Base-by-base conservation (phyloP, 164 flowering plant species). In the Berberis thunbergii region DNA sequence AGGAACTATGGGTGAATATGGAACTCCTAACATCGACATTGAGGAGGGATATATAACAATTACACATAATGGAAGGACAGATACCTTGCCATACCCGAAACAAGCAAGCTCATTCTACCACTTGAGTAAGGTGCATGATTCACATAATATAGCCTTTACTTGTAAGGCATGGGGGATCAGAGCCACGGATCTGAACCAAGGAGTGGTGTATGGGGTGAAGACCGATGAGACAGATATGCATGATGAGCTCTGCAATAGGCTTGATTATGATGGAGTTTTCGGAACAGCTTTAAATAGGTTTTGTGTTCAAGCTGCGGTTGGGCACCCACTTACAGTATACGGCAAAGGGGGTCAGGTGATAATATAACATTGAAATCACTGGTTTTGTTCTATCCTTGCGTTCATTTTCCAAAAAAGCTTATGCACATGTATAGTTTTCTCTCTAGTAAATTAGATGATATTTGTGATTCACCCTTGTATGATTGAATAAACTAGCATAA, bases 1-100 rank as follows among this genome's bases (percentile, higher is more conserved):
- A 45, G 97, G 97, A 63, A 93, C 98, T 2, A 93, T 93, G 98
- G 97, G 98, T 38, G 98, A 93, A 62, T 93, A 93, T 74, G 98
- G 98, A 59, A 93, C 98, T 49, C 98, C 98, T 42, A 93, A 93
- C 65, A 90, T 93, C 68, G 98, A 88, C 57, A 93, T 93, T 42
- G 98, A 93, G 71, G 98, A 93, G 69, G 98, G 98, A 44, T 93
- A 78, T 66, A 81, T 93, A 60, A 93, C 98, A 5, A 86, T 90
- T 44, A 86, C 86, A 46, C 98, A 93, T 62, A 93, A 93, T 75
- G 96, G 97, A 55, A 84, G 98, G 76, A 85, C 96, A 4, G 98
- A 93, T 73, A 93, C 98, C 45, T 74, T 90, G 75, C 98, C 98
- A 61, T 93, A 82, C 61, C 98, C 98, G 3, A 93, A 93, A 76